A percentile compares a stretch with the other conserved stretches of the same genome.
Conservation (phyloP, 768 basidiomycete species). For the Pholiota conissans region DNA sequence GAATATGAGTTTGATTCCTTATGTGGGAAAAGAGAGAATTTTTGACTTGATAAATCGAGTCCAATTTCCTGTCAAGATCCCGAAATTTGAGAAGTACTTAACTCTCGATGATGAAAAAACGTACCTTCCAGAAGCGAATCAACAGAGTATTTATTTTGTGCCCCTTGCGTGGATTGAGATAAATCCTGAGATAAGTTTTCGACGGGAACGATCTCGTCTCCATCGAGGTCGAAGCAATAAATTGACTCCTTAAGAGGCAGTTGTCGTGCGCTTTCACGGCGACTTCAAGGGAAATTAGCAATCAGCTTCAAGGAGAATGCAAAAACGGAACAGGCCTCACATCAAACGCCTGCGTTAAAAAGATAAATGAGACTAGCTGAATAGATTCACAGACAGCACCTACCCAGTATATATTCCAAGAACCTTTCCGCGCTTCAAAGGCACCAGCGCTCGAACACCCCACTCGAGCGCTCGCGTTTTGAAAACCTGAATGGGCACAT, state of each 20-base stretch:
- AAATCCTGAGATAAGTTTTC: constrained; percentile 24
- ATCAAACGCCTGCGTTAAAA: constrained; percentile 46
- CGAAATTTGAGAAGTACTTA: neutral
- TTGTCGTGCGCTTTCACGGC: constrained; percentile 6
- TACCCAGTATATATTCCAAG: constrained; percentile 73
- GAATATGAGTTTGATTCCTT: too few species aligned
- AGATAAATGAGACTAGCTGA: neutral
- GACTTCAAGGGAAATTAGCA: neutral
- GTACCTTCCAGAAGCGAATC: constrained; percentile 53
- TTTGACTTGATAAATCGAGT: constrained; percentile 73
- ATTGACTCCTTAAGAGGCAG: constrained; percentile 35
- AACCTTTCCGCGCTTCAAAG: constrained; percentile 54
- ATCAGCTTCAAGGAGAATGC: neutral
- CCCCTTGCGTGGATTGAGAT: constrained; percentile 3
- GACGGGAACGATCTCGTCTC: constrained; percentile 45
- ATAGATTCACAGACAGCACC: constrained; percentile 11
- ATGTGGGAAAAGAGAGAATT: too few species aligned
- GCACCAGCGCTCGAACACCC: constrained; percentile 54
- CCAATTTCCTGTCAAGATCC: constrained; percentile 59
- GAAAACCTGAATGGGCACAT: constrained; percentile 64
- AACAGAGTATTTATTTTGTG: constrained; percentile 47
- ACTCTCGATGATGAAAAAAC: constrained; percentile 21
- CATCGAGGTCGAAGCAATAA: constrained; percentile 68
- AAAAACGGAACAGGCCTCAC: constrained; percentile 27
- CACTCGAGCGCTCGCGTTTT: constrained; percentile 60